Evolutionary conservation across 805 yeast genomes (phyloP), one percentile per base, ranked within the genome.

Genomic region (Candida koratica): DNA sequence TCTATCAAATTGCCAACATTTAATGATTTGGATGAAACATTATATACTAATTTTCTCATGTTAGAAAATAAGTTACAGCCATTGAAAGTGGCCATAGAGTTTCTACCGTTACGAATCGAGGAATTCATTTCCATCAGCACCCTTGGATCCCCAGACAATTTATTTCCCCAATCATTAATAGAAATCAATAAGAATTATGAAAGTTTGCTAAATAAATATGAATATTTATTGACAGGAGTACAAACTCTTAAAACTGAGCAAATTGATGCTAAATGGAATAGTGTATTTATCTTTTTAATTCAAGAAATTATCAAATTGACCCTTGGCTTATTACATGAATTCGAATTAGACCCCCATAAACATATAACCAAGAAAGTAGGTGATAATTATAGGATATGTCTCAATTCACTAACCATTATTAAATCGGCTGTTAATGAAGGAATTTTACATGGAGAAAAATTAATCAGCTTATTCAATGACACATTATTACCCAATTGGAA

Each of bases 241-340:
- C 51, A 51, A 3, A 56, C 51, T 5, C 56, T 80, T 41, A 71
- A 71, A 45, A 42, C 39, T 4, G 75, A 73, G 27, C 45, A 72
- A 18, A 63, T 81, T 4, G 80, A 77, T 40, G 51, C 59, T 18
- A 67, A 77, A 49, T 81, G 86, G 85, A 57, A 63, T 43, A 68
- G 68, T 16, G 60, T 79, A 2, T 77, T 79, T 42, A 57, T 58
- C 17, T 70, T 63, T 39, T 50, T 79, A 35, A 60, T 75, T 28
- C 52, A 59, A 3, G 76, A 76, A 42, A 49, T 70, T 4, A 47
- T 52, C 1, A 32, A 25, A 18, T 24, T 44, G 3, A 29, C 36
- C n/a, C 45, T 14, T 8, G 18, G 12, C 27, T 40, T 39, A 25
- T 19, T 36, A 6, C 5, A 27, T 8, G 48, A 44, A 3, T 41